These are phyloP conservation scores for Saccharomyces hybrid DNA, from an alignment of 1,139 yeast species.

Conservation along the genomic window DNA sequence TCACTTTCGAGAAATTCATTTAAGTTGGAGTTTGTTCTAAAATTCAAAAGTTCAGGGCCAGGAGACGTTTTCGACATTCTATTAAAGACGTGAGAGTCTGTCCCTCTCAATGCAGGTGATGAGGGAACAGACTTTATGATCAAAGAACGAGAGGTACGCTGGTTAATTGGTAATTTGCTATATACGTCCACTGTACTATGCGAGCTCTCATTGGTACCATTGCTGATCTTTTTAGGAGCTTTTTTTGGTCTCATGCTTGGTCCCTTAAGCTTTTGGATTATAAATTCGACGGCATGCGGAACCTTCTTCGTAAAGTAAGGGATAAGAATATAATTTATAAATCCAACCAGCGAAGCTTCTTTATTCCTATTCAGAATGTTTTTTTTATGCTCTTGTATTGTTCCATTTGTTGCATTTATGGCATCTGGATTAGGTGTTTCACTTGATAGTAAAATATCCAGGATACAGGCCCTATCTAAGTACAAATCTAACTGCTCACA, in stretches of 20 bases:
- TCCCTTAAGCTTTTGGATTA: constrained; percentile 44
- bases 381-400: constrained; percentile 19
- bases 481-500: constrained; percentile 38
- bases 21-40: constrained; percentile 24
- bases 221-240: constrained; percentile 3
- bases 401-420: constrained; percentile 1
- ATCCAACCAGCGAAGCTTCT: constrained; percentile 39
- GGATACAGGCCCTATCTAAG: constrained; percentile 47
- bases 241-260: constrained; percentile 35
- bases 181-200: not conserved
- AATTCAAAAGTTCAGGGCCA: constrained; percentile 8
- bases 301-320: constrained; percentile 48
- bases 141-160: not conserved
- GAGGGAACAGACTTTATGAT: not conserved
- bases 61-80: constrained; percentile 1
- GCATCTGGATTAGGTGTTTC: not conserved
- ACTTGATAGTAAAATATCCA: constrained; percentile 44
- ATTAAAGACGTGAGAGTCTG: constrained; percentile 1
- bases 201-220: constrained; percentile 2
- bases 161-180: not conserved
- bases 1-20: constrained; percentile 23
- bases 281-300: constrained; percentile 41
- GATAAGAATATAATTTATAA: constrained; percentile 45
- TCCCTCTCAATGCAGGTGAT: not conserved
- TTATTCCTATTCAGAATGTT: constrained; percentile 22